These are phyloP conservation scores for Trypanosoma mega DNA, from an alignment of 208 protist species.

Conservation along the genomic window DNA sequence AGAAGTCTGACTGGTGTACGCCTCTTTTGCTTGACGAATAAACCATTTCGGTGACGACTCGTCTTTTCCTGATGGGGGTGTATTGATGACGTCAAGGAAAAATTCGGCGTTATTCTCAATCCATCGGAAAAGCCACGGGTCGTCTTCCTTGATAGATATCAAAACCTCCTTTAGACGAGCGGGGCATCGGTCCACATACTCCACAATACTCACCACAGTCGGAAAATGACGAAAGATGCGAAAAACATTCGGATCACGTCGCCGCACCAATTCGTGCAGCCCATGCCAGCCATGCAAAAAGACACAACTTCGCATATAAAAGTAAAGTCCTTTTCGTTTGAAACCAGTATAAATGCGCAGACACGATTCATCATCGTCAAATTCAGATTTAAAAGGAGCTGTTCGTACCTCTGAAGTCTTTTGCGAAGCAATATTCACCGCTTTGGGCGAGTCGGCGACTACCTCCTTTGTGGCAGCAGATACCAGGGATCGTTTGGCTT, in stretches of 20 bases:
- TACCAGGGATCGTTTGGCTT: background rate
- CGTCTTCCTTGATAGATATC: constrained; percentile 36
- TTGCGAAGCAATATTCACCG: background rate
- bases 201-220: constrained; percentile 54
- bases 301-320: background rate
- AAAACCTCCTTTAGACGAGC: constrained; percentile 40
- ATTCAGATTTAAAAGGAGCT: background rate
- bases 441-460: background rate
- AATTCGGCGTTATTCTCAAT: constrained; percentile 39
- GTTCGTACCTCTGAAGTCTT: background rate
- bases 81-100: constrained; percentile 40
- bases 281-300: constrained; percentile 10
- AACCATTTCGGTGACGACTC: constrained; percentile 17
- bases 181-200: constrained; percentile 42
- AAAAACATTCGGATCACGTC: constrained; percentile 16
- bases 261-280: background rate
- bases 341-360: background rate
- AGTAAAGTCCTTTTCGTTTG: background rate
- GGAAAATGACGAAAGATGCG: constrained; percentile 43
- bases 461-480: too few relatives aligned
- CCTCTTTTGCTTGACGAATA: constrained; percentile 16
- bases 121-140: constrained; percentile 56
- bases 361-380: background rate
- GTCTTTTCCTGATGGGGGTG: constrained; percentile 14
- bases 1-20: constrained; percentile 1